A percentile compares a stretch with the other conserved stretches of the same genome.
Evolutionary conservation across 306 rosid species (phyloP).

Genomic region (Sophora flavescens): DNA sequence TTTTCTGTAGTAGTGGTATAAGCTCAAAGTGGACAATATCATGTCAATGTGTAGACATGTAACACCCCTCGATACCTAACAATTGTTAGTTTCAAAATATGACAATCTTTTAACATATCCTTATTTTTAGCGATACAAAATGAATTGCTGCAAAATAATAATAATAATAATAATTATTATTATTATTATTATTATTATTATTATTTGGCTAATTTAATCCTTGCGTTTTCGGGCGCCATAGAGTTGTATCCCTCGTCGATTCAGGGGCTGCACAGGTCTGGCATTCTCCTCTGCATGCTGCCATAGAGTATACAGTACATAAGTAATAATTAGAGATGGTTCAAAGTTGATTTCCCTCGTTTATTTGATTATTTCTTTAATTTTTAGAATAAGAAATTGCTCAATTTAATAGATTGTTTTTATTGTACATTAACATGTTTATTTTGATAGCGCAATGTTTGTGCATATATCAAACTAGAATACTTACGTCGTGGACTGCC

Average conservation of each 20-base stretch:
- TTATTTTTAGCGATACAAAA: too few species aligned
- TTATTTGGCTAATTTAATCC: background rate
- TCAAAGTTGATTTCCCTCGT: background rate
- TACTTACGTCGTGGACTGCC: slow-evolving; percentile 74
- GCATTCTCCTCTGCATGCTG: slow-evolving; percentile 59
- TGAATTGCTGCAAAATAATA: background rate
- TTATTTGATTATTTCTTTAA: background rate
- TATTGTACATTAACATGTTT: background rate
- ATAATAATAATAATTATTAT: background rate
- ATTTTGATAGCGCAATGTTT: background rate
- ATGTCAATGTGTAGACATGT: too few species aligned
- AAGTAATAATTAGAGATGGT: slow-evolving; percentile 15
- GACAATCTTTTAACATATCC: too few species aligned
- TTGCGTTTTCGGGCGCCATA: slow-evolving; percentile 21
- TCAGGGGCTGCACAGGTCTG: slow-evolving; percentile 52
- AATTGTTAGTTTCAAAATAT: too few species aligned
- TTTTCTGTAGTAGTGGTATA: too few species aligned
- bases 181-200: too few species aligned
- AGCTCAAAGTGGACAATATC: too few species aligned
- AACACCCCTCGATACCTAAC: too few species aligned
- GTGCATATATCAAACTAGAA: background rate
- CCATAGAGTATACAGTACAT: background rate
- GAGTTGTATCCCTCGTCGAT: slow-evolving; percentile 45
- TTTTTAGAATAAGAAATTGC: background rate
- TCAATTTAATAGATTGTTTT: background rate